These are phyloP conservation scores for Torulaspora microellipsoides DNA, from an alignment of 805 yeast genomes.

Conservation along the genomic window DNA sequence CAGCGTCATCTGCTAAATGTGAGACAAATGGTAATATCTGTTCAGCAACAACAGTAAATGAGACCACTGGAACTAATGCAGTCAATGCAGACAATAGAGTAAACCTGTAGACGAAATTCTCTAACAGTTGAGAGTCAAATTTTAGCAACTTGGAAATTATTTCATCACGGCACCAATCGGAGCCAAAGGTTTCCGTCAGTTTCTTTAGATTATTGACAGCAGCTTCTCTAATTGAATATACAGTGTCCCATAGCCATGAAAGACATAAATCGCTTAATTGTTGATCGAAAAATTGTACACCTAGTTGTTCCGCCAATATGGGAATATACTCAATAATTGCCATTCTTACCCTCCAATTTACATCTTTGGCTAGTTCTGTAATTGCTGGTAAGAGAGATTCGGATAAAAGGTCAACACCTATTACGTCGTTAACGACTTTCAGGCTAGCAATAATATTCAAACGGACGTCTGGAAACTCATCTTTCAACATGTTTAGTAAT, in stretches of 20 bases:
- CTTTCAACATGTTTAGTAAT: slow-evolving; percentile 88
- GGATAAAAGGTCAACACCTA: slow-evolving; percentile 84
- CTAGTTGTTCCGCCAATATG: slow-evolving; percentile 86
- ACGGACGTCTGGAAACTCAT: slow-evolving; percentile 94
- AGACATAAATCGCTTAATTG: slow-evolving; percentile 86
- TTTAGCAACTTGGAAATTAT: slow-evolving; percentile 71
- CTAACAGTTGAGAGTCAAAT: slow-evolving; percentile 37
- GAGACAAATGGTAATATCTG: slow-evolving; percentile 77
- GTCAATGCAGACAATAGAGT: slow-evolving; percentile 87
- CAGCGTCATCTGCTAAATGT: slow-evolving; percentile 68
- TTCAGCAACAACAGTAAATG: slow-evolving; percentile 48
- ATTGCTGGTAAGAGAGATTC: slow-evolving; percentile 92
- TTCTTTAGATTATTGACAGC: slow-evolving; percentile 81
- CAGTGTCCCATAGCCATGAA: slow-evolving; percentile 99
- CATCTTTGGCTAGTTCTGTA: slow-evolving; percentile 91
- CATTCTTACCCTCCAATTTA: slow-evolving; percentile 95
- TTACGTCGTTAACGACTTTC: slow-evolving; percentile 87
- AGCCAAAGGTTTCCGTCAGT: slow-evolving; percentile 82
- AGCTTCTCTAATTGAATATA: slow-evolving; percentile 93
- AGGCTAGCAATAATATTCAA: slow-evolving; percentile 89
- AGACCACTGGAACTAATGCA: slow-evolving; percentile 70
- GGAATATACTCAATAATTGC: slow-evolving; percentile 98
- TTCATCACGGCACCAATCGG: slow-evolving; percentile 86
- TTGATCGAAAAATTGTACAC: slow-evolving; percentile 87
- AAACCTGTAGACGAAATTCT: slow-evolving; percentile 84